A percentile compares a stretch with the other conserved stretches of the same genome.
phyloP scores from a whole-genome alignment of 768 basidiomycete genomes.

The Psilocybe cubensis region DNA sequence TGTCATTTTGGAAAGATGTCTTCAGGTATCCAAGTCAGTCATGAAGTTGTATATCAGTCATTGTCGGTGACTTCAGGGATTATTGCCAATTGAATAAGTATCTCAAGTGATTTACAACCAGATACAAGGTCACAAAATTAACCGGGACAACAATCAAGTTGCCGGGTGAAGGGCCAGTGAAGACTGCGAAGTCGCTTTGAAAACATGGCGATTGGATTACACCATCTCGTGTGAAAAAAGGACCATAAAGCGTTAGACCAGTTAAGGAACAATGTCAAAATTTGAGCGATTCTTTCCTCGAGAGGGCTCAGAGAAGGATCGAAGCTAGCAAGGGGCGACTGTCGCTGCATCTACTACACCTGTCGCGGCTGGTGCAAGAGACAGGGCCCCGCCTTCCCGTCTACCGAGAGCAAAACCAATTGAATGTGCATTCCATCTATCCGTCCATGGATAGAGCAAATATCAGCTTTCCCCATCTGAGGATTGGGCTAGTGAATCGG shows the following conservation, averaged over 20 bases:
- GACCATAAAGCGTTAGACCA: slow-evolving; percentile 7
- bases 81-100: neutral
- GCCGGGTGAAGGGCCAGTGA: slow-evolving; percentile 6
- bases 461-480: slow-evolving; percentile 5
- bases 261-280: neutral
- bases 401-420: neutral
- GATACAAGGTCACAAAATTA: neutral
- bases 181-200: neutral
- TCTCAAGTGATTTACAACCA: neutral
- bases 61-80: neutral
- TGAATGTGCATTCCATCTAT: slow-evolving; percentile 1
- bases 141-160: slow-evolving; percentile 2
- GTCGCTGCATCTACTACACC: neutral
- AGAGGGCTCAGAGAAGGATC: neutral
- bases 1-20: neutral
- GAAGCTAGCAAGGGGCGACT: neutral
- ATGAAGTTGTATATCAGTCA: neutral
- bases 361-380: neutral
- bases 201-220: neutral
- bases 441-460: neutral
- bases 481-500: slow-evolving; percentile 11
- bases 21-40: neutral
- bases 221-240: slow-evolving; percentile 7
- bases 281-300: neutral
- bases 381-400: neutral